Evolutionary conservation across 2,329 filamentous ascomycete species (phyloP).

Genomic region (Elsinoe perseae): DNA sequence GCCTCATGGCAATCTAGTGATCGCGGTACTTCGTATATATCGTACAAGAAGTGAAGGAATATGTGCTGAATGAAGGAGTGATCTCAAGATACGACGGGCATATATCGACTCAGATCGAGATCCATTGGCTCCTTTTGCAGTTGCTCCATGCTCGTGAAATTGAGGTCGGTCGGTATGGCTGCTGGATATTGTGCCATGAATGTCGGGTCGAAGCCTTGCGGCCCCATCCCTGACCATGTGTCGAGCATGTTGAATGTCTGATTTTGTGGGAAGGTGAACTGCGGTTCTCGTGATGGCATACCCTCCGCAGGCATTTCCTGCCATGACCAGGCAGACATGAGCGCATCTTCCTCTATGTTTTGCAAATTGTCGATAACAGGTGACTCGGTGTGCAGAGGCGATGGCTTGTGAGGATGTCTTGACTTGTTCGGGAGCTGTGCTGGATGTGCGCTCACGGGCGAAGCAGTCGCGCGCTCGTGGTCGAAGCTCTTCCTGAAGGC

Average conservation of each 20-base stretch:
- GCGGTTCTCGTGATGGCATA: slow-evolving; percentile 9
- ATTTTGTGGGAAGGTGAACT: slow-evolving; percentile 12
- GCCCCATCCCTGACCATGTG: background rate
- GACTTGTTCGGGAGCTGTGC: slow-evolving; percentile 22
- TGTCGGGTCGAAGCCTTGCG: slow-evolving; percentile 9
- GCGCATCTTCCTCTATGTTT: slow-evolving; percentile 17
- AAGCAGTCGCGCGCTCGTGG: slow-evolving; percentile 24
- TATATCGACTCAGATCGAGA: slow-evolving; percentile 27
- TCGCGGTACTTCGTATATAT: slow-evolving; percentile 2
- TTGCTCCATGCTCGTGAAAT: slow-evolving; percentile 16
- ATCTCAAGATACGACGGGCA: slow-evolving; percentile 23
- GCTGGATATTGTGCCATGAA: slow-evolving; percentile 12
- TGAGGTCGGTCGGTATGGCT: slow-evolving; percentile 14
- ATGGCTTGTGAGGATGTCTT: slow-evolving; percentile 27
- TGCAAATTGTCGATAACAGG: slow-evolving; percentile 12
- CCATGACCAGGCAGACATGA: slow-evolving; percentile 17
- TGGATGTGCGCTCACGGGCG: slow-evolving; percentile 21
- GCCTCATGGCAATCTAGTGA: background rate
- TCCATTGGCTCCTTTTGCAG: slow-evolving; percentile 23
- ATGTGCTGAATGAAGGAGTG: background rate
- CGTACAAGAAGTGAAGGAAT: slow-evolving; percentile 3
- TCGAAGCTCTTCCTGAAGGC: slow-evolving; percentile 26
- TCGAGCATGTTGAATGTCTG: slow-evolving; percentile 7
- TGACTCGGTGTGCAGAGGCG: slow-evolving; percentile 17
- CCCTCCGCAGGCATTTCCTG: slow-evolving; percentile 12